A percentile compares a stretch with the other conserved stretches of the same genome.
Conservation (phyloP, 2,329 filamentous ascomycete species). For the Colletotrichum neosansevieriae region DNA sequence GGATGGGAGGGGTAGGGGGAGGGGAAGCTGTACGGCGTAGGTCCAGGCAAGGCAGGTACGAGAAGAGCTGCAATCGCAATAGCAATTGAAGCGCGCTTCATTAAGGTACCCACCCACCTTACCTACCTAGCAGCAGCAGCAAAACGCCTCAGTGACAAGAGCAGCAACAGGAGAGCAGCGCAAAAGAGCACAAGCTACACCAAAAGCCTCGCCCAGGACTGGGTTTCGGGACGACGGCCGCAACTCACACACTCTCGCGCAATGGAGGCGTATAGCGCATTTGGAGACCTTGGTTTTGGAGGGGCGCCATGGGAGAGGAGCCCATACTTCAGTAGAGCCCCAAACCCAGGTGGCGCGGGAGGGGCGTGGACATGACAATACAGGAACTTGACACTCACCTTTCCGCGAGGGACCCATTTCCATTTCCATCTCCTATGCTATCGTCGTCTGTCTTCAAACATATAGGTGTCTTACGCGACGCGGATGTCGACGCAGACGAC, state of each 20-base stretch:
- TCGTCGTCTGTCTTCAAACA: slow-evolving; percentile 56
- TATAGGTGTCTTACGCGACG: slow-evolving; percentile 48
- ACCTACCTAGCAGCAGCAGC: background rate
- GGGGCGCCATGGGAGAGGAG: slow-evolving; percentile 8
- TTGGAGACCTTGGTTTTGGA: slow-evolving; percentile 12
- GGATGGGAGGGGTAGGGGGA: background rate
- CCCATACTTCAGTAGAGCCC: background rate
- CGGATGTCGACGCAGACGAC: slow-evolving; percentile 42
- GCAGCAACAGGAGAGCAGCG: slow-evolving; percentile 5
- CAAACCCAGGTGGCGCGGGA: slow-evolving; percentile 1
- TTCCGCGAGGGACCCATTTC: slow-evolving; percentile 49
- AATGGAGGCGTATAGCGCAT: background rate
- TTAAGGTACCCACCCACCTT: too few relatives aligned
- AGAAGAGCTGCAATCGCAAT: background rate
- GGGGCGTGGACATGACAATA: background rate
- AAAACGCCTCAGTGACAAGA: background rate
- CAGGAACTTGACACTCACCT: slow-evolving; percentile 46
- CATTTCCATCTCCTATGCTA: too few relatives aligned
- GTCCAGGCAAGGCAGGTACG: background rate
- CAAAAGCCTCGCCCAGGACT: slow-evolving; percentile 26
- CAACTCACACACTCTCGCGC: background rate
- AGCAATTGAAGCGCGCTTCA: background rate
- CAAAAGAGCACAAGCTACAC: slow-evolving; percentile 27
- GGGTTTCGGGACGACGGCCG: slow-evolving; percentile 27
- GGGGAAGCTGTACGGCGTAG: background rate